phyloP scores from a whole-genome alignment of 2,329 filamentous ascomycete genomes.

The Botryotinia convoluta region DNA sequence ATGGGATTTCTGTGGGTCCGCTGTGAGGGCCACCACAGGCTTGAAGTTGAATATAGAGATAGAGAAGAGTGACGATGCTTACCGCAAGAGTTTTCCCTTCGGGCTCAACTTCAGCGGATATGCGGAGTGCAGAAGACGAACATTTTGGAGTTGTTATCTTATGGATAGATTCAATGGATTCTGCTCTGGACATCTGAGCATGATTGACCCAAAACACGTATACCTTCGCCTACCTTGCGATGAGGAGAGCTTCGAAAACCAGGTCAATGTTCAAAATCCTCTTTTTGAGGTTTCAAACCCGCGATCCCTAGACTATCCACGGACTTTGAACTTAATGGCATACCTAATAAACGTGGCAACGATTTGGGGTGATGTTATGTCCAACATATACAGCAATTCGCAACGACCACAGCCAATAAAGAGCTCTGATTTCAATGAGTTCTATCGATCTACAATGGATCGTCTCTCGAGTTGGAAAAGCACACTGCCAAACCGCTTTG shows the following conservation, averaged over 20 bases:
- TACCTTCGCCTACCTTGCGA: slow-evolving; percentile 65
- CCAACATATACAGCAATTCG: slow-evolving; percentile 54
- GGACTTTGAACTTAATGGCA: slow-evolving; percentile 46
- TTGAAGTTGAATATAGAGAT: slow-evolving; percentile 64
- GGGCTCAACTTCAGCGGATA: slow-evolving; percentile 56
- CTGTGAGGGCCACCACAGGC: slow-evolving; percentile 57
- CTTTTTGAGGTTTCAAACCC: slow-evolving; percentile 55
- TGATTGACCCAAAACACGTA: slow-evolving; percentile 62
- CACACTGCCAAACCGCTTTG: slow-evolving; percentile 54
- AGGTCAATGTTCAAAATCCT: slow-evolving; percentile 55
- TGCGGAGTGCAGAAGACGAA: slow-evolving; percentile 65
- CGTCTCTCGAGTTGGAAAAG: slow-evolving; percentile 58
- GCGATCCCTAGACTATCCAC: slow-evolving; percentile 41
- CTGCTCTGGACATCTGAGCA: slow-evolving; percentile 51
- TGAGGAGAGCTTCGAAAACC: slow-evolving; percentile 59
- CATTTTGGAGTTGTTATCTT: slow-evolving; percentile 69
- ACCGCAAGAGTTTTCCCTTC: slow-evolving; percentile 49
- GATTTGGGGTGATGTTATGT: slow-evolving; percentile 64
- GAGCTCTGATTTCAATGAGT: slow-evolving; percentile 42
- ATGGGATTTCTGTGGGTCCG: slow-evolving; percentile 62
- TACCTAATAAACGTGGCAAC: slow-evolving; percentile 61
- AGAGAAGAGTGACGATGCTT: slow-evolving; percentile 45
- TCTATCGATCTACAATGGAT: slow-evolving; percentile 51
- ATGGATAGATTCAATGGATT: slow-evolving; percentile 65
- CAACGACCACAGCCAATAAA: slow-evolving; percentile 30